These are phyloP conservation scores for Ustilago hordei DNA, from an alignment of 1,284 basidiomycete genomes.

Conservation along the genomic window DNA sequence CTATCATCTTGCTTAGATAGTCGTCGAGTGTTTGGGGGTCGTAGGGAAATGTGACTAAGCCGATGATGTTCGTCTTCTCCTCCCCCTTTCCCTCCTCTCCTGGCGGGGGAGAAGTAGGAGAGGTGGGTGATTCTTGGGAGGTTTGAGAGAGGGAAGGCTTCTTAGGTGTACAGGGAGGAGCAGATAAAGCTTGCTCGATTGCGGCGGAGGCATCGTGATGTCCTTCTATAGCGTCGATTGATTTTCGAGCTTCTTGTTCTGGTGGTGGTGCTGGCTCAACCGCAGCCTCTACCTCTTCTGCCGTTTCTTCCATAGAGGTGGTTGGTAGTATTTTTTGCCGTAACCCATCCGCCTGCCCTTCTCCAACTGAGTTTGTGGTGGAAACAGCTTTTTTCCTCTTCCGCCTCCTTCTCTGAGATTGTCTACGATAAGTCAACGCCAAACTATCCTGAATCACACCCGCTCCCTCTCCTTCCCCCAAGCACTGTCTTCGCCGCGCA, in stretches of 20 bases:
- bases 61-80: conserved; percentile 27
- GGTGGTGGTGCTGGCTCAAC: background rate
- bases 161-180: conserved; percentile 13
- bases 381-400: conserved; percentile 21
- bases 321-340: conserved; percentile 9
- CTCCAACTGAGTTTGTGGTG: background rate
- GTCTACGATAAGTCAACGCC: conserved; percentile 35
- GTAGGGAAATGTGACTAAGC: conserved; percentile 43
- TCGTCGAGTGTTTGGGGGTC: conserved; percentile 28
- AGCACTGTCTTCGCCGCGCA: conserved; percentile 8
- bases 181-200: conserved; percentile 19
- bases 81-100: background rate
- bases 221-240: conserved; percentile 32
- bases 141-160: conserved; percentile 3
- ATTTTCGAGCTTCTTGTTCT: conserved; percentile 12
- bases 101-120: background rate
- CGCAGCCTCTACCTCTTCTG: background rate
- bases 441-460: conserved; percentile 26
- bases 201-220: conserved; percentile 18
- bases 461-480: background rate
- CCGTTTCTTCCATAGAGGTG: background rate
- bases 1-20: conserved; percentile 43
- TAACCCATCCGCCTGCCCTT: background rate
- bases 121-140: conserved; percentile 4
- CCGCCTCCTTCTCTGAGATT: conserved; percentile 1